Evolutionary conservation across 2,329 filamentous ascomycete genomes (phyloP).

Genomic region (Sclerotinia spermophila): DNA sequence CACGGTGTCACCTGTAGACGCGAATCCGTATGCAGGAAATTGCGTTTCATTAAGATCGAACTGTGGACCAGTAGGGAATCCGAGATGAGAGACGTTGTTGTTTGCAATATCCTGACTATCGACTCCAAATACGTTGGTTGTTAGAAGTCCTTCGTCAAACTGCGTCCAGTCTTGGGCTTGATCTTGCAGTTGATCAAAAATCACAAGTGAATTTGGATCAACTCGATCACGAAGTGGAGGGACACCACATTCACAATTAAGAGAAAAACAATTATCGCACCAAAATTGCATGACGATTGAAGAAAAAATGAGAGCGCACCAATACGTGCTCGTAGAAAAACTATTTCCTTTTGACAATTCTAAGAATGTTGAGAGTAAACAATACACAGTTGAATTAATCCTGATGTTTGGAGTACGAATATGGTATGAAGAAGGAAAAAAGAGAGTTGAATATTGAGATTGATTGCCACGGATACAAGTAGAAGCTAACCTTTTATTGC

Average conservation of each 20-base stretch:
- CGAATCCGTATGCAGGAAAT: too few species aligned
- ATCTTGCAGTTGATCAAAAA: neutral
- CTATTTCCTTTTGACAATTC: neutral
- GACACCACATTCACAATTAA: neutral
- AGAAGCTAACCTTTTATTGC: neutral
- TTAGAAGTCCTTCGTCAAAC: too few species aligned
- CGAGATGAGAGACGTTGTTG: neutral
- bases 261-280: neutral
- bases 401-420: neutral
- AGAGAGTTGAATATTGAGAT: neutral
- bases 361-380: neutral
- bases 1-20: too few species aligned
- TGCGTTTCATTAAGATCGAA: too few species aligned
- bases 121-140: too few species aligned
- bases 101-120: neutral
- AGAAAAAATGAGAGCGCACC: neutral
- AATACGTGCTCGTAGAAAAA: neutral
- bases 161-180: too few species aligned
- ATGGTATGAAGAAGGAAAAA: neutral
- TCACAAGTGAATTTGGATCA: neutral
- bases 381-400: neutral
- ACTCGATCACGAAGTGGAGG: neutral
- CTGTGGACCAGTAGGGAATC: too few species aligned
- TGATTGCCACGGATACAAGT: neutral
- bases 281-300: neutral